Evolutionary conservation across 768 basidiomycete species (phyloP).

Genomic region (Tricholoma saponaceum): DNA sequence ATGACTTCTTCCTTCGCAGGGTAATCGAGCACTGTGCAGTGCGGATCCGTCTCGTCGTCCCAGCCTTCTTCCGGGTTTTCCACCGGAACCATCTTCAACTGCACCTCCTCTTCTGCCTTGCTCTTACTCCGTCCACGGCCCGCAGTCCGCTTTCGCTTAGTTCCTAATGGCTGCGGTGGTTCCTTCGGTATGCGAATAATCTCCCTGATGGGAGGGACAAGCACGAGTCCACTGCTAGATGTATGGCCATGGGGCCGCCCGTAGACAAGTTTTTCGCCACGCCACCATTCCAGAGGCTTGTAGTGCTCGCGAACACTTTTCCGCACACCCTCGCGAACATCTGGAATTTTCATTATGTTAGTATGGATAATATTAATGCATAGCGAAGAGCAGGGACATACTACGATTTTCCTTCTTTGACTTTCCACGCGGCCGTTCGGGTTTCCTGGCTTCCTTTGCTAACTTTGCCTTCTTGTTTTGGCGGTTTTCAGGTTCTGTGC

Average conservation of each 20-base stretch:
- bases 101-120: conserved; percentile 46
- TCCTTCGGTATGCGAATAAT: conserved; percentile 50
- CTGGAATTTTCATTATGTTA: conserved; percentile 15
- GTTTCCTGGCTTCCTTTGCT: conserved; percentile 15
- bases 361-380: not conserved
- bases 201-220: conserved; percentile 62
- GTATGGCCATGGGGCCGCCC: conserved; percentile 37
- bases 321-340: conserved; percentile 53
- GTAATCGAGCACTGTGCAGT: conserved; percentile 68
- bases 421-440: conserved; percentile 19
- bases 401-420: conserved; percentile 40
- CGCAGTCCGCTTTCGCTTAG: conserved; percentile 31
- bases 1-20: conserved; percentile 54
- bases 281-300: conserved; percentile 86
- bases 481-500: conserved; percentile 23
- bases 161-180: conserved; percentile 23
- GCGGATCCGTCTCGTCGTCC: conserved; percentile 73
- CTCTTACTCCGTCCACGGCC: conserved; percentile 53
- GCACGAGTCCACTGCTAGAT: conserved; percentile 37
- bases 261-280: conserved; percentile 87
- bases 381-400: conserved; percentile 15
- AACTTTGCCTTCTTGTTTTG: conserved; percentile 34
- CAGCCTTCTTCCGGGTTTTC: conserved; percentile 72
- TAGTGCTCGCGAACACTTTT: conserved; percentile 67
- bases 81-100: conserved; percentile 20